Percentiles rank a stretch among this genome's conserved stretches.
phyloP scores from a whole-genome alignment of 179 eudicot genomes.

The Beta macrorhiza region DNA sequence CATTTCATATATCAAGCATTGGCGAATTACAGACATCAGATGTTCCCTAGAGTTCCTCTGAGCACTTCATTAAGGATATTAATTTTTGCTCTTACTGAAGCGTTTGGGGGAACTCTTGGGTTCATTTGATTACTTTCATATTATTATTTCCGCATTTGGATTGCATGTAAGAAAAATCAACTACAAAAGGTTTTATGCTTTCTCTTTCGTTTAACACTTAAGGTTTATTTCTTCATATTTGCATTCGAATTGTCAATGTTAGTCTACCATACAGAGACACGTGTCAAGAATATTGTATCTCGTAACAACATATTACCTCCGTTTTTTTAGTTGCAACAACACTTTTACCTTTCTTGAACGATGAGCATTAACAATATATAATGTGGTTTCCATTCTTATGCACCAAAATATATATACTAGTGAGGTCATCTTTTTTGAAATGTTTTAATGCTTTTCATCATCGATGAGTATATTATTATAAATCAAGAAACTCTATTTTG shows the following conservation, averaged over 20 bases:
- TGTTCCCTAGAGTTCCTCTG: constrained; percentile 36
- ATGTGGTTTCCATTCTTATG: too few species aligned
- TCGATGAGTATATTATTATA: too few species aligned
- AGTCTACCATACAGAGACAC: neutral
- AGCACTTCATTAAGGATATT: constrained; percentile 30
- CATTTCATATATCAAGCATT: neutral
- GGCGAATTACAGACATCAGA: neutral
- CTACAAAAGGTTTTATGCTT: neutral
- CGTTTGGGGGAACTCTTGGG: constrained; percentile 38
- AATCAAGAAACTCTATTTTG: too few species aligned
- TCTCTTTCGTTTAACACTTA: too few species aligned
- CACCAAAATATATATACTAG: too few species aligned
- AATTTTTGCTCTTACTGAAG: constrained; percentile 24
- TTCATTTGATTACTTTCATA: constrained; percentile 5
- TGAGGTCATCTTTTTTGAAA: too few species aligned
- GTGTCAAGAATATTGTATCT: neutral
- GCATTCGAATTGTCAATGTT: neutral
- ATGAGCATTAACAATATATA: too few species aligned
- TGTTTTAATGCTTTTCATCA: too few species aligned
- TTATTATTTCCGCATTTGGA: neutral
- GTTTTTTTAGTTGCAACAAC: too few species aligned
- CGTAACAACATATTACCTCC: neutral
- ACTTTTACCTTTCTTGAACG: too few species aligned
- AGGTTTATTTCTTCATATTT: neutral
- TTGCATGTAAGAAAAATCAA: neutral